phyloP scores from a whole-genome alignment of 768 basidiomycete genomes.

The Collybiopsis luxurians region DNA sequence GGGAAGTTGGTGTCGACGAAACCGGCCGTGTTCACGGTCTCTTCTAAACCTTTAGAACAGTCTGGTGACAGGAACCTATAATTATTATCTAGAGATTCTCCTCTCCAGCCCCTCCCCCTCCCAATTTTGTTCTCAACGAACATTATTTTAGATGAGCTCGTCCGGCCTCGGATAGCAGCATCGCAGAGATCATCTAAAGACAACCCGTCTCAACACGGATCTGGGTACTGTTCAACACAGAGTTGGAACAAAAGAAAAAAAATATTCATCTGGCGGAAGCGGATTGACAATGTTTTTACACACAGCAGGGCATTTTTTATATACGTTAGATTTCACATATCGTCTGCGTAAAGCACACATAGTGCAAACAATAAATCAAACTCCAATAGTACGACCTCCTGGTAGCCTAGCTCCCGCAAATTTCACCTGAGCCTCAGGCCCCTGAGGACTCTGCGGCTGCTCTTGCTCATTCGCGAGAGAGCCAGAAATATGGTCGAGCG shows the following conservation, averaged over 20 bases:
- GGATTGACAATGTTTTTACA: neutral
- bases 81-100: slow-evolving; percentile 8
- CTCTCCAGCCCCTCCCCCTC: neutral
- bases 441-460: neutral
- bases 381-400: slow-evolving; percentile 24
- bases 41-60: slow-evolving; percentile 49
- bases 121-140: slow-evolving; percentile 8
- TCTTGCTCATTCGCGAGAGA: slow-evolving; percentile 28
- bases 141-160: slow-evolving; percentile 3
- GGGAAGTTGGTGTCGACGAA: slow-evolving; percentile 85
- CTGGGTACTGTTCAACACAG: slow-evolving; percentile 39
- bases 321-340: no score
- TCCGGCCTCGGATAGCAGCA: neutral
- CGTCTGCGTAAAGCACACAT: no score
- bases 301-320: neutral
- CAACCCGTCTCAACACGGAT: slow-evolving; percentile 35
- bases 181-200: slow-evolving; percentile 17
- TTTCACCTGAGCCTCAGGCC: slow-evolving; percentile 5
- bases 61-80: no score
- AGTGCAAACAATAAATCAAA: neutral
- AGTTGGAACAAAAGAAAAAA: slow-evolving; percentile 8
- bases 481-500: slow-evolving; percentile 55
- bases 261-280: neutral
- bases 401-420: slow-evolving; percentile 29
- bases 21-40: slow-evolving; percentile 83